Conservation (phyloP, 139 green algal genomes). For the Chlorella sp. region DNA sequence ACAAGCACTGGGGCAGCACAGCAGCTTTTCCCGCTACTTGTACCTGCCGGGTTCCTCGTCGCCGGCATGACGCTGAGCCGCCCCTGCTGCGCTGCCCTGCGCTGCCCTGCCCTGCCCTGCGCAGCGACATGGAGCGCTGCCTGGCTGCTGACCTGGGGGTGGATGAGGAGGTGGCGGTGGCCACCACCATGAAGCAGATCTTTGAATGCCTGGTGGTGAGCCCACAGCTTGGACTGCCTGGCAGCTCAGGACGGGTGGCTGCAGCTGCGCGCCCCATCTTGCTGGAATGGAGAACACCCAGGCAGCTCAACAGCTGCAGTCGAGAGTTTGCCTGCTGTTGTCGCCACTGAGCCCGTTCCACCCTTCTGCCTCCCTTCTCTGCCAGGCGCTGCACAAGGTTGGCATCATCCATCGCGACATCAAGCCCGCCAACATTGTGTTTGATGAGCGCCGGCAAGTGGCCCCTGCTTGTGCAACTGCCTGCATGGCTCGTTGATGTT, state of each 20-base stretch:
- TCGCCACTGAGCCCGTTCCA: neutral
- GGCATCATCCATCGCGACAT: conserved; percentile 95
- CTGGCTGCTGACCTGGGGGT: conserved; percentile 76
- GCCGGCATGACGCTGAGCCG: no score
- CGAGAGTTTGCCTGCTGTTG: no score
- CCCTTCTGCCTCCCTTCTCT: neutral
- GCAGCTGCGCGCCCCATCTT: no score
- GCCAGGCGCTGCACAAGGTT: conserved; percentile 80
- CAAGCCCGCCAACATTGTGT: conserved; percentile 93
- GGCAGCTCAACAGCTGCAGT: neutral
- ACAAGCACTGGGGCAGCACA: no score
- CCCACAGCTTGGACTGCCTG: neutral
- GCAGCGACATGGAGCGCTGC: conserved; percentile 63
- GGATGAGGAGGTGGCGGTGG: conserved; percentile 62
- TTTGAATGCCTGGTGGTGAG: conserved; percentile 75
- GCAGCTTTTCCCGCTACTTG: no score
- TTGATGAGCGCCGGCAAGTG: conserved; percentile 57
- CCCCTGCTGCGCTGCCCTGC: no score
- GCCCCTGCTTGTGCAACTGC: no score
- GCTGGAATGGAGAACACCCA: no score
- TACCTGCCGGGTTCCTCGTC: no score
- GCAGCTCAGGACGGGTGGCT: no score
- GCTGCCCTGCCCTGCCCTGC: no score
- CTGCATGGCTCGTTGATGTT: no score
- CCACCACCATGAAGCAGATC: conserved; percentile 83